Evolutionary conservation across 768 basidiomycete species (phyloP), one percentile per base, ranked within the genome.

Genomic region (Leucosporidium creatinivorum): DNA sequence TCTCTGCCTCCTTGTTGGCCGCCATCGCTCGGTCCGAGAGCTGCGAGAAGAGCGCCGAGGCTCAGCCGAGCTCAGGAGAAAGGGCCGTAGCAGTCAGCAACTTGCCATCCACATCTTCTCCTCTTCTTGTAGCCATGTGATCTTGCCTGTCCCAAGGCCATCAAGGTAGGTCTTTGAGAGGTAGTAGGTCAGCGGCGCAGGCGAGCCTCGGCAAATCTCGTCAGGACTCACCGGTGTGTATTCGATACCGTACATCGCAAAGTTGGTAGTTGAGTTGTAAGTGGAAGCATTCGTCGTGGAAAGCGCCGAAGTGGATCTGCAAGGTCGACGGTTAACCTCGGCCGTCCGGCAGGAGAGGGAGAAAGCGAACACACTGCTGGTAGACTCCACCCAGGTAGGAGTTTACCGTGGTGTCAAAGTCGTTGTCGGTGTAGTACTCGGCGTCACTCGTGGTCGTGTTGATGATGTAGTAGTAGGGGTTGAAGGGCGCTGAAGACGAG

Each of bases 101-200:
- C 39, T 44, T 13, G 15, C 78, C 28, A 81, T 87, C 92, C 93
- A 96, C 2, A 87, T 83, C 73, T 83, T 78, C 48, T 81, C 69
- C 9, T 85, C 87, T 64, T 85, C 80, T 65, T 84, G 84, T 58
- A 83, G 85, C 93, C 93, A 97, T 4, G 88, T 87, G 59, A 96
- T 85, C 75, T 88, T 89, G 15, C 89, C 89, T n/a, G 85, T 80
- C 6, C 81, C 74, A 47, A 55, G 58, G 18, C 63, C 86, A 76
- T 92, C 65, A 26, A 67, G 23, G 52, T 54, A 54, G 10, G 52
- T 54, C 52, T n/a, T n/a, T 25, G 52, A 17, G 39, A 10, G 39
- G 39, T 6, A 7, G 39, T 9, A 13, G 39, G 39, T 44, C 39
- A 44, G 39, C 39, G 39, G 33, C 51, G 51, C 9, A 26, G 10